A percentile compares a stretch with the other conserved stretches of the same genome.
These are phyloP conservation scores for Phytopythium ostracodes DNA, from an alignment of 352 stramenopile species.

Conservation along the genomic window DNA sequence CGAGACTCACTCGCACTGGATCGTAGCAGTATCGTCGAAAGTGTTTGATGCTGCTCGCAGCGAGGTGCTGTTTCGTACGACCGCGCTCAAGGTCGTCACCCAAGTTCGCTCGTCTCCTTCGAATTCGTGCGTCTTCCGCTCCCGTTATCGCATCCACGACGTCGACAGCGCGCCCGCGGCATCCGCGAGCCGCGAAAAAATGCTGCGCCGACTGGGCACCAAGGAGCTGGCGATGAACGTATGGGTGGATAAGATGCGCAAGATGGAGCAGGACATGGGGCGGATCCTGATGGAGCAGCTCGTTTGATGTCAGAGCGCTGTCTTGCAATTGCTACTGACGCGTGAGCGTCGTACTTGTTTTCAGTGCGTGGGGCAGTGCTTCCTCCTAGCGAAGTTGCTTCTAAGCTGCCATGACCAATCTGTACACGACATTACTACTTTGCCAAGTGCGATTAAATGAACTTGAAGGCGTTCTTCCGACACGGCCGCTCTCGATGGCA, in stretches of 20 bases:
- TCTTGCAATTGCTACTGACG: too few relatives aligned
- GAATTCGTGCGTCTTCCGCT: neutral
- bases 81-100: neutral
- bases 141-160: neutral
- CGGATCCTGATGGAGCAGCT: neutral
- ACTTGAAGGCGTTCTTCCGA: too few relatives aligned
- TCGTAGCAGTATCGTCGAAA: neutral
- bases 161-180: neutral
- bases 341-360: neutral
- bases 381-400: too few relatives aligned
- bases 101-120: neutral
- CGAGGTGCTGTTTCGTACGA: neutral
- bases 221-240: neutral
- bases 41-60: neutral
- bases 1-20: slow-evolving; percentile 1
- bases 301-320: neutral
- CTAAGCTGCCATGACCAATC: too few relatives aligned
- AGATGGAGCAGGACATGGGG: neutral
- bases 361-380: too few relatives aligned
- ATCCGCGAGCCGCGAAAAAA: neutral
- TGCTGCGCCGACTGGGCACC: neutral
- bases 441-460: too few relatives aligned
- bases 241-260: neutral
- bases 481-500: too few relatives aligned
- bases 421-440: too few relatives aligned